A percentile compares a stretch with the other conserved stretches of the same genome.
Conservation (phyloP, 768 basidiomycete genomes). For the Suillus spraguei region DNA sequence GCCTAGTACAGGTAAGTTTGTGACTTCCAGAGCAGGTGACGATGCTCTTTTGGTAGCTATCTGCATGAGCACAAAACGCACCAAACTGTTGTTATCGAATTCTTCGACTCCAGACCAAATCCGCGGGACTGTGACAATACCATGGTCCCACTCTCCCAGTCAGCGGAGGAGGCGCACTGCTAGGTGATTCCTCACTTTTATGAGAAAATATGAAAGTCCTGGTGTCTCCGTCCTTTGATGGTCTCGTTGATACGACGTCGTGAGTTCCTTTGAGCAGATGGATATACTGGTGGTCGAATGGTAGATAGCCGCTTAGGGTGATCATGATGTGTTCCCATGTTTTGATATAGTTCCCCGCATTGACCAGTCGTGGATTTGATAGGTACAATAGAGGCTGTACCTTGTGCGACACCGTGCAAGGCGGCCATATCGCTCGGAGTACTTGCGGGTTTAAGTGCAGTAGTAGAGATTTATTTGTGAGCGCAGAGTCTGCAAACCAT, state of each 20-base stretch:
- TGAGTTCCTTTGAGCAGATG: not conserved
- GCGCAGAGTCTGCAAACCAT: not conserved
- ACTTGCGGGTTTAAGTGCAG: not conserved
- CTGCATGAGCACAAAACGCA: conserved; percentile 45
- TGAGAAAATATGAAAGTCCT: not conserved
- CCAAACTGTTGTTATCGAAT: conserved; percentile 82
- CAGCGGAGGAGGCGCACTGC: not conserved
- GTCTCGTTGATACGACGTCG: not conserved
- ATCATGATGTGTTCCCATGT: not conserved
- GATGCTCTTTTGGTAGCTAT: conserved; percentile 71
- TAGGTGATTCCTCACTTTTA: not conserved
- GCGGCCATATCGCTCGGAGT: not conserved
- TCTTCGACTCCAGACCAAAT: conserved; percentile 79
- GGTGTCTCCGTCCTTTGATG: not conserved
- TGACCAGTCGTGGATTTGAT: not conserved
- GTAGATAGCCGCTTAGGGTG: not conserved
- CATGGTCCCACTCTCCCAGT: conserved; percentile 35
- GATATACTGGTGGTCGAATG: not conserved
- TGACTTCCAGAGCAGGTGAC: conserved; percentile 63
- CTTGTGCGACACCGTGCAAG: not conserved
- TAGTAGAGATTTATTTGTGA: not conserved
- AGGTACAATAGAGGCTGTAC: not conserved
- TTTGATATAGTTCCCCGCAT: not conserved
- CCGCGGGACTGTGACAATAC: conserved; percentile 57
- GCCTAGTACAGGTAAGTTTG: conserved; percentile 63